phyloP scores from a whole-genome alignment of 192 early-diverging fungal genomes.

The Chytriomyces confervae region DNA sequence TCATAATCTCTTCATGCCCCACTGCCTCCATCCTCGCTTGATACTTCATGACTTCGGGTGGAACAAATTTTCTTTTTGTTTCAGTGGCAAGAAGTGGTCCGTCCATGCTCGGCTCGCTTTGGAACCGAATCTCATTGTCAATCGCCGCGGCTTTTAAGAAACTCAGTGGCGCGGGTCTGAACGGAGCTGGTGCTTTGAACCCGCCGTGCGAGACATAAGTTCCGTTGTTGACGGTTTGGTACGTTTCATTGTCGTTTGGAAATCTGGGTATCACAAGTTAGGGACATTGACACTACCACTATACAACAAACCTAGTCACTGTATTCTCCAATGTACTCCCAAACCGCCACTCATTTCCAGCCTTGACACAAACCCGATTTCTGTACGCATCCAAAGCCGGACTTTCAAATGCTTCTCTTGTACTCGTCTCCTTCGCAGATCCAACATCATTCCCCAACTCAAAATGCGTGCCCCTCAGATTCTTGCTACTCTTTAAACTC shows the following conservation, averaged over 20 bases:
- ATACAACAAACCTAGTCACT: conserved; percentile 10
- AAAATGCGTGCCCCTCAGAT: conserved; percentile 28
- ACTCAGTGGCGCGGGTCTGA: conserved; percentile 6
- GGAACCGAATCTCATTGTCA: background rate
- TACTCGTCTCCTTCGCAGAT: background rate
- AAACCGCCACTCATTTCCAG: conserved; percentile 28
- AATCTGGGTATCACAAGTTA: background rate
- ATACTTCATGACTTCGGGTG: conserved; percentile 26
- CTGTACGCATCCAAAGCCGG: conserved; percentile 2
- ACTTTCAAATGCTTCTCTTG: background rate
- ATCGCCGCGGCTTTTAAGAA: background rate
- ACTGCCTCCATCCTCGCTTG: background rate
- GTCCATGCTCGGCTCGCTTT: background rate
- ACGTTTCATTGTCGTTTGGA: conserved; percentile 23
- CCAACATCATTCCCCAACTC: conserved; percentile 5
- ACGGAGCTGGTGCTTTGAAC: background rate
- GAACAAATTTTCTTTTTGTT: conserved; percentile 20
- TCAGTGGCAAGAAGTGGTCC: conserved; percentile 2
- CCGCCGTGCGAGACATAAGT: conserved; percentile 15
- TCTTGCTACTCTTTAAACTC: background rate
- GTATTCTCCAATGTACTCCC: conserved; percentile 25
- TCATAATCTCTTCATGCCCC: no score
- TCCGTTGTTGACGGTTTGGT: conserved; percentile 18
- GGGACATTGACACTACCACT: background rate
- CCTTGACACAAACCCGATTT: background rate